These are phyloP conservation scores for Kalmusia sp. DNA, from an alignment of 2,329 filamentous ascomycete species.

Conservation along the genomic window DNA sequence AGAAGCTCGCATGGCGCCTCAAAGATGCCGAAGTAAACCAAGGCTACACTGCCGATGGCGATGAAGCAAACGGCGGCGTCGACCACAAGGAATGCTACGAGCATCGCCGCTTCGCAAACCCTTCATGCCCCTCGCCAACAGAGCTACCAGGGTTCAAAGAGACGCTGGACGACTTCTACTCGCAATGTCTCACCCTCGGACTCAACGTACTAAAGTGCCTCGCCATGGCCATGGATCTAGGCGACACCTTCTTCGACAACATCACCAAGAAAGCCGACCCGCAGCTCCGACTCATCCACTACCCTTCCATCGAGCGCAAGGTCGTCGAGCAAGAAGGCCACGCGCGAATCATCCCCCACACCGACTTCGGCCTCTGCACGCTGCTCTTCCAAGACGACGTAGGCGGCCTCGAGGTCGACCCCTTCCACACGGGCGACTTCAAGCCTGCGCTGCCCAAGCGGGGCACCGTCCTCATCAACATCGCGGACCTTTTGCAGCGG, in stretches of 20 bases:
- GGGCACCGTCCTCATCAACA: slow-evolving; percentile 34
- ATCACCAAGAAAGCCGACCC: slow-evolving; percentile 33
- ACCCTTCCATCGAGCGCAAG: slow-evolving; percentile 32
- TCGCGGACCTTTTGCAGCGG: slow-evolving; percentile 32
- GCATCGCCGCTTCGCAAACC: slow-evolving; percentile 29
- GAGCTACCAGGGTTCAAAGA: slow-evolving; percentile 34
- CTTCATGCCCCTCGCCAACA: slow-evolving; percentile 22
- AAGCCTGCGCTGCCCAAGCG: slow-evolving; percentile 29
- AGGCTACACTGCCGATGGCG: slow-evolving; percentile 47
- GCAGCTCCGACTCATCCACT: slow-evolving; percentile 36
- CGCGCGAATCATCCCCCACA: slow-evolving; percentile 37
- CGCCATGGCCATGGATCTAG: slow-evolving; percentile 35
- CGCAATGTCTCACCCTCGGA: slow-evolving; percentile 28
- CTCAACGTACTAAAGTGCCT: slow-evolving; percentile 31
- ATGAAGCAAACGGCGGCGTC: slow-evolving; percentile 42
- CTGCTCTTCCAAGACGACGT: slow-evolving; percentile 47
- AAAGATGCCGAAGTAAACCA: slow-evolving; percentile 47
- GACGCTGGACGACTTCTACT: slow-evolving; percentile 31
- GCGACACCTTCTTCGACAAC: slow-evolving; percentile 31
- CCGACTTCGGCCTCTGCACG: slow-evolving; percentile 45
- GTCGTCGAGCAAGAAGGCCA: slow-evolving; percentile 30
- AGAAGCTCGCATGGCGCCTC: slow-evolving; percentile 47
- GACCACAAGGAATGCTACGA: slow-evolving; percentile 38
- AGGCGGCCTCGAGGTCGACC: slow-evolving; percentile 48
- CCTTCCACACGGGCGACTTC: slow-evolving; percentile 32